Base-by-base conservation (phyloP, 2,329 filamentous ascomycete genomes). In the Penicillium sp. region DNA sequence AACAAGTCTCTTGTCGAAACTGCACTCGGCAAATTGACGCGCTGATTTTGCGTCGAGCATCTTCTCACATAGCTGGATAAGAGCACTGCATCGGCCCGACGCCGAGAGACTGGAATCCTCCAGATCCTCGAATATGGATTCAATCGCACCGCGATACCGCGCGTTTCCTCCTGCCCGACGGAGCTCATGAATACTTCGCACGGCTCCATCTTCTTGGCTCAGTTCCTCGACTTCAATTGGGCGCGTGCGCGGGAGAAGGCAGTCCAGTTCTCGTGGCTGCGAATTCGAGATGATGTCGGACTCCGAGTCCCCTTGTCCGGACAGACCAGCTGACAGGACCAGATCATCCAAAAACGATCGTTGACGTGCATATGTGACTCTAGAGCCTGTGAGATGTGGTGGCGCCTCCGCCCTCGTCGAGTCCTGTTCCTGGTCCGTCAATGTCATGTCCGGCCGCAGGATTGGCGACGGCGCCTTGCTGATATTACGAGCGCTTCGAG, bases 1-100 rank as follows among this genome's bases (percentile, higher is more conserved):
- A 45, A 89, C 79, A 12, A 96, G 73, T 28, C 79, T 79, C 46
- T 82, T 78, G 52, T 88, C 86, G 47, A 86, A 81, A 5, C 82
- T 81, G 55, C 88, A 84, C 52, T 90, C 84, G 18, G 86, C 77
- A 58, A 95, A 90, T 28, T 68, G 66, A n/a, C 60, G 62, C 29
- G 61, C 58, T 46, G 71, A 69, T n/a, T 61, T 59, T 24, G 62
- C 43, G 34, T 74, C 75, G 3, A 69, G 56, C 48, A 83, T 66
- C 54, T 78, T 81, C 26, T 64, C 66, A 44, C 75, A 74, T n/a
- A 84, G 65, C 45, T 82, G 78, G 35, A 80, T 65, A 50, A 83
- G 69, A 3, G 76, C 76, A 57, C 70, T 78, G 38, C 79, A 73
- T 50, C 74, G 71, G 32, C 72, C 69, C 4, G 76, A 76, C 12